Conservation (phyloP, 1,284 basidiomycete species). For the Boletus mariae region DNA sequence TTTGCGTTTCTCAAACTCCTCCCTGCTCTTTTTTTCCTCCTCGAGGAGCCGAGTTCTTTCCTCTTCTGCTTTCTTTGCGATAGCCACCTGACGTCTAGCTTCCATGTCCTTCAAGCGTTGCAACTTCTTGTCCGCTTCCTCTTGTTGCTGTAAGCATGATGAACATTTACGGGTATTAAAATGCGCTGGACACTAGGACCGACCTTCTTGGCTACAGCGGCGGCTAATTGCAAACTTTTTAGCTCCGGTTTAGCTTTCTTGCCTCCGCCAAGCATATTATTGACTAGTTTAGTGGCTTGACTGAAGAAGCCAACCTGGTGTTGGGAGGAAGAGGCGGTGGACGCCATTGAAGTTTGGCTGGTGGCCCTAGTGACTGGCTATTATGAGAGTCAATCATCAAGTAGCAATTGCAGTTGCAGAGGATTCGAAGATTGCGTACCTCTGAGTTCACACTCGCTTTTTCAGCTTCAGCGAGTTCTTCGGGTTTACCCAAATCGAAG, state of each 20-base stretch:
- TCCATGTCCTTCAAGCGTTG: constrained; percentile 77
- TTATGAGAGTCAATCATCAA: constrained; percentile 4
- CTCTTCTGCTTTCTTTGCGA: constrained; percentile 76
- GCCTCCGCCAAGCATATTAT: constrained; percentile 56
- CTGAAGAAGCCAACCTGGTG: constrained; percentile 59
- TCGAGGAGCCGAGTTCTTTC: constrained; percentile 62
- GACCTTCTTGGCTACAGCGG: constrained; percentile 80
- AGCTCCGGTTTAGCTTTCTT: constrained; percentile 69
- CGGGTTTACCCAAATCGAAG: constrained; percentile 38
- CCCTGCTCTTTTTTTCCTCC: constrained; percentile 66
- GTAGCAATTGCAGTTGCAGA: neutral
- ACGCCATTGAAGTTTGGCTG: constrained; percentile 53
- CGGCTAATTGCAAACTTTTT: constrained; percentile 81
- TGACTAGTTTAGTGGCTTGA: constrained; percentile 63
- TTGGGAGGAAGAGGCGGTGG: constrained; percentile 45
- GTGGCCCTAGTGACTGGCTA: constrained; percentile 33
- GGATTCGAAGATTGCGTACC: constrained; percentile 21
- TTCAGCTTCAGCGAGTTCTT: constrained; percentile 37
- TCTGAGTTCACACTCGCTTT: constrained; percentile 38
- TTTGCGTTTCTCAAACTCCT: constrained; percentile 67
- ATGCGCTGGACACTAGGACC: constrained; percentile 9
- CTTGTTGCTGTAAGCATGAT: constrained; percentile 65
- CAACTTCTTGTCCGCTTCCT: constrained; percentile 77
- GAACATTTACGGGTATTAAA: neutral
- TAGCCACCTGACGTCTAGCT: constrained; percentile 62